phyloP scores from a whole-genome alignment of 2,329 filamentous ascomycete genomes.

The Xylaria sp. region DNA sequence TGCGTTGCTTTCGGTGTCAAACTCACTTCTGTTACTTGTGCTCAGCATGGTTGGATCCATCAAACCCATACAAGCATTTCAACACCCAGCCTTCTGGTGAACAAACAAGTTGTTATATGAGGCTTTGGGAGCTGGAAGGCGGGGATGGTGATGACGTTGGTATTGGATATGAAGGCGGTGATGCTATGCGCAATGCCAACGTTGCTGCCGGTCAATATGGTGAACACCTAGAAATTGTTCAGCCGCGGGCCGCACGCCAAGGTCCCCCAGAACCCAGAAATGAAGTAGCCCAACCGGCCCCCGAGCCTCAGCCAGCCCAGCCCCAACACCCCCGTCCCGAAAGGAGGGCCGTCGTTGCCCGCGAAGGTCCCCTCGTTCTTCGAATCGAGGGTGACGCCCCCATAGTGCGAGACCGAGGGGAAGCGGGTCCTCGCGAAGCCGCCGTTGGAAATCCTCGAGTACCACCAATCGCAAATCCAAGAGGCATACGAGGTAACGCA shows the following conservation, averaged over 20 bases:
- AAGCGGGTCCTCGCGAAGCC: slow-evolving; percentile 43
- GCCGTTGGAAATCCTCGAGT: slow-evolving; percentile 29
- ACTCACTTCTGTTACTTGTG: slow-evolving; percentile 98
- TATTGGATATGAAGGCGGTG: slow-evolving; percentile 57
- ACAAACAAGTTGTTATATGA: slow-evolving; percentile 78
- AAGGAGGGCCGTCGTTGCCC: slow-evolving; percentile 60
- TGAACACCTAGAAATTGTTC: slow-evolving; percentile 38
- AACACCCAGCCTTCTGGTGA: slow-evolving; percentile 69
- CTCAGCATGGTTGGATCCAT: slow-evolving; percentile 82
- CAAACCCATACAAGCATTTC: slow-evolving; percentile 90
- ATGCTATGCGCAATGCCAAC: slow-evolving; percentile 38
- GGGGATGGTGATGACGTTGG: slow-evolving; percentile 74
- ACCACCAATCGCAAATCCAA: slow-evolving; percentile 39
- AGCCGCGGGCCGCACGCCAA: slow-evolving; percentile 43
- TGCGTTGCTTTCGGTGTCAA: slow-evolving; percentile 90
- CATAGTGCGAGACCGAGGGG: slow-evolving; percentile 41
- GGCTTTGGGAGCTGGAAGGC: slow-evolving; percentile 88
- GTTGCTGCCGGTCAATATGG: slow-evolving; percentile 40
- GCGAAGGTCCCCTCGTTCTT: slow-evolving; percentile 67
- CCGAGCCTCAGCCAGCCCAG: slow-evolving; percentile 30
- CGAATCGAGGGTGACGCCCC: slow-evolving; percentile 59
- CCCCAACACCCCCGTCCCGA: slow-evolving; percentile 46
- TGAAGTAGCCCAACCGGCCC: slow-evolving; percentile 31
- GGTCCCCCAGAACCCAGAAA: slow-evolving; percentile 49
- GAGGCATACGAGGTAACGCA: slow-evolving; percentile 45